A percentile compares a stretch with the other conserved stretches of the same genome.
These are phyloP conservation scores for Malus domestica DNA, from an alignment of 306 rosid species.

Conservation along the genomic window DNA sequence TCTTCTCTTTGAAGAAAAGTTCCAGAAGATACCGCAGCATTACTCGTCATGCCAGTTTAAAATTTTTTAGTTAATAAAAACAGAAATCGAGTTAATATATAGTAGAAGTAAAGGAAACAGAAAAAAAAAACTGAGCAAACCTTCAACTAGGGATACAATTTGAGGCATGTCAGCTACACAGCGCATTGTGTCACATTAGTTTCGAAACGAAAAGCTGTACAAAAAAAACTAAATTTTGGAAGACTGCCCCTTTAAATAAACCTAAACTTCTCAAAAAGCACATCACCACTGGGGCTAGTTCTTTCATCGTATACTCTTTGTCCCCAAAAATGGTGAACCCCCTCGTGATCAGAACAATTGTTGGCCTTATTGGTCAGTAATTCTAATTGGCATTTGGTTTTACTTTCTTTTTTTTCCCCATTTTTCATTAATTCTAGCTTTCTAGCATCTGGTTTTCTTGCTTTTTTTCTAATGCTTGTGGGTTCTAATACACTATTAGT, in stretches of 20 bases:
- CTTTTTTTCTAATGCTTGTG: too few relatives aligned
- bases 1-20: too few relatives aligned
- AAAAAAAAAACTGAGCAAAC: too few relatives aligned
- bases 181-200: not conserved
- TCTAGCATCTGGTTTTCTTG: not conserved
- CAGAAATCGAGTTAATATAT: too few relatives aligned
- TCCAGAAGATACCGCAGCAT: too few relatives aligned
- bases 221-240: too few relatives aligned
- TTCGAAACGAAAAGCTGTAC: too few relatives aligned
- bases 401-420: not conserved
- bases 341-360: conserved; percentile 7
- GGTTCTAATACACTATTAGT: too few relatives aligned
- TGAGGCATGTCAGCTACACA: not conserved
- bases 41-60: too few relatives aligned
- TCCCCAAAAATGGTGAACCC: conserved; percentile 9
- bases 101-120: too few relatives aligned
- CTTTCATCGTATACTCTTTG: not conserved
- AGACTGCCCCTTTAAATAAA: not conserved
- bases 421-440: not conserved
- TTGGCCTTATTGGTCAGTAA: conserved; percentile 35
- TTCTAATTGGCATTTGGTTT: not conserved
- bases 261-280: not conserved
- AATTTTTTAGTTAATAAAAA: too few relatives aligned
- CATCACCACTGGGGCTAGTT: not conserved
- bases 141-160: too few relatives aligned